Base-by-base conservation (phyloP, 768 basidiomycete species). In the Arthromyces matolae region DNA sequence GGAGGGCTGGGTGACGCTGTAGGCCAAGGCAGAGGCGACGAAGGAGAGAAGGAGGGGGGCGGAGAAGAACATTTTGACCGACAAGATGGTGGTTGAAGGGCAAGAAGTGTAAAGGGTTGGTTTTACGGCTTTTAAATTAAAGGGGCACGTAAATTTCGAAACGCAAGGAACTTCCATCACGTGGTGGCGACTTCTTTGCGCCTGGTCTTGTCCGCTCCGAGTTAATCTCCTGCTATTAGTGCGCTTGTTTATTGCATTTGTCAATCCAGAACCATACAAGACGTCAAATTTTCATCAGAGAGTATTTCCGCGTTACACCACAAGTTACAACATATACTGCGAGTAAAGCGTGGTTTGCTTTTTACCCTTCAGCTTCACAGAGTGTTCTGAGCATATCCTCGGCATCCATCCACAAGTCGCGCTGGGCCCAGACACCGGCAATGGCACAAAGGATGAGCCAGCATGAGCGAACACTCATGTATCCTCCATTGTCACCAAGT, bases 351-450 rank as follows among this genome's bases (percentile, higher is more conserved):
- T 31, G 7, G 6, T 13, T 34, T 25, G 42, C 6, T 19, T 32
- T 35, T 44, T 27, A 48, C 32, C 33, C 25, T 44, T 37, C 9
- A 42, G 25, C n/a, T 25, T 47, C 37, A 50, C 46, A 39, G 49
- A 64, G 44, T 27, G 56, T 42, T 49, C 50, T 60, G 27, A 87
- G 58, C 53, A 72, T 68, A n/a, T 65, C 69, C 57, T 83, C 80
- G 18, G 84, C 87, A 58, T 91, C 89, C 64, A 68, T 68, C 89
- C 89, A 93, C 33, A 93, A 65, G 62, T 93, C 90, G 42, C 70
- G 73, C 68, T 93, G 90, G 19, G 79, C 83, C 90, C 90, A 93
- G 3, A 84, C 63, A 16, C 76, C 78, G 20, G 77, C 75, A 38
- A 92, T 68, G 1, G 78, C 77, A 5, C 82, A 67, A 5, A 92